Base-by-base conservation (phyloP, 2,329 filamentous ascomycete species). In the Pseudogymnoascus sp. region DNA sequence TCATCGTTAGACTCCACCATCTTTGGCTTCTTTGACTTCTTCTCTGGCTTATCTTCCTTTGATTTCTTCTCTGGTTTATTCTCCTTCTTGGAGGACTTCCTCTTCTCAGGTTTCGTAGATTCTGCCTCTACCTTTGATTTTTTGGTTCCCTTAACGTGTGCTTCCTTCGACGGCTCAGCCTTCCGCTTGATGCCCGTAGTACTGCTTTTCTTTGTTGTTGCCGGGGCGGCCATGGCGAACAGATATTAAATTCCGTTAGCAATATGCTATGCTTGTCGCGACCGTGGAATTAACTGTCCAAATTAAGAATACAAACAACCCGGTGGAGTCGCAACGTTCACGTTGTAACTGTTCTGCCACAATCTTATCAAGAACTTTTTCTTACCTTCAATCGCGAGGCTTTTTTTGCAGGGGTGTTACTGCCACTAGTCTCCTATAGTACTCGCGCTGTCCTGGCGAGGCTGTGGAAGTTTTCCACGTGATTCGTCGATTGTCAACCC, bases 151-250 rank as follows among this genome's bases (percentile, higher is more conserved):
- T 75, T 76, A 56, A 76, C 74, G 16, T 75, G 68, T 60, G 72
- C 77, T 50, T 77, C 74, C 72, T 82, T 84, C 37, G 69, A 70
- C 6, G 77, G 72, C 25, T 77, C 74, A 35, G 78, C 77, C 75
- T 87, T 88, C 67, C 85, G 78, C 76, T 88, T 88, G 65, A 75
- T 79, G 60, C 80, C 81, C 37, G 75, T 73, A 53, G 75, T 74
- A 62, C 77, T 74, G 64, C 72, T 71, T 71, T 80, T 83, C 11
- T 77, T 77, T 35, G 79, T 66, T 18, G 70, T 70, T 61, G 69
- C 69, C 61, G 71, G 59, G 33, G 59, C 50, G 6, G 50, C 50
- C 50, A 56, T 56, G 25, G 50, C 50, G 50, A 56, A 56, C 14
- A 33, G 28, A 33, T n/a, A 56, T 12, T 7, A 56, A 33, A 33